Evolutionary conservation across 441 rosid genomes (phyloP), one percentile per base, ranked within the genome.

Genomic region (California macrophylla): DNA sequence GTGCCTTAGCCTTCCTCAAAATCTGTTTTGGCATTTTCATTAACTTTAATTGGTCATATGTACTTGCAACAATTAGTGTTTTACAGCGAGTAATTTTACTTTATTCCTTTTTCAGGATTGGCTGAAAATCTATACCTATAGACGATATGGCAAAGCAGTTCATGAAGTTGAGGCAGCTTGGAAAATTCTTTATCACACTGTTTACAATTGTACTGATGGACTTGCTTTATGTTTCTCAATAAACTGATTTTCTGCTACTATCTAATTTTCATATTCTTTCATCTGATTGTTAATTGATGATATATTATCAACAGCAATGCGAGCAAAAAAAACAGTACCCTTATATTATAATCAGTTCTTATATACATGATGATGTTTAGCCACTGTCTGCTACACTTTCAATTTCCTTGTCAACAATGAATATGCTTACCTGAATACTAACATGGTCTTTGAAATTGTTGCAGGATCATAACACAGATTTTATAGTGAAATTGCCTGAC

Each of bases 381-480:
- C 45, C 6, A 15, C 42, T 0, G 6, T 16, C 24, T 65, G 40
- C 6, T 2, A 34, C 28, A 34, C 18, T 16, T 16, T 32, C n/a
- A 18, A 21, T 15, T 32, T 65, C 25, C 15, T 8, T 65, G 15
- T 34, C 34, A 1, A 28, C 3, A 32, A 29, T 25, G 15, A 26
- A 8, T 32, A 65, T 36, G 66, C 60, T 45, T 54, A 29, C 65
- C 20, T 66, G 18, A 30, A 24, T 30, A 18, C 56, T 72, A 64
- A 34, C 38, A 18, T 32, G 26, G 24, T 58, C 10, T 73, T 74
- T 56, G 61, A 34, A 30, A 73, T 75, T 73, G 66, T 70, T 82
- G 76, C 87, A 89, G 98, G 89, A 87, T 78, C 99, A 94, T 80
- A 91, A 94, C 85, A 90, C 76, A 16, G 99, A 94, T 81, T 94